Conservation (phyloP, 2,329 filamentous ascomycete genomes). For the Ophiocordyceps camponoti-floridani region DNA sequence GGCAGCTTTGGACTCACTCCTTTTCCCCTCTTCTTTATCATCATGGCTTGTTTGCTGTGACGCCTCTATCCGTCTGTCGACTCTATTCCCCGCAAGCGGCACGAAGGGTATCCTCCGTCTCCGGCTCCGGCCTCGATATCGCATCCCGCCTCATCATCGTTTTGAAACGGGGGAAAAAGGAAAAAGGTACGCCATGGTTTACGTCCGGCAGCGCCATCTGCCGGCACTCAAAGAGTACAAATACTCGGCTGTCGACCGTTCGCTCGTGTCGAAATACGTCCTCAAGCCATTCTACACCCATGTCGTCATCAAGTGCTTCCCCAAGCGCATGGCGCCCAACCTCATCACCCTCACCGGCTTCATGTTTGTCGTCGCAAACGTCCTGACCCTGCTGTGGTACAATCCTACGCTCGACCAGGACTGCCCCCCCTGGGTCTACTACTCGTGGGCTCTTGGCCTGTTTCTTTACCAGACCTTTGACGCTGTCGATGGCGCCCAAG, state of each 20-base stretch:
- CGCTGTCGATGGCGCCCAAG: constrained; percentile 86
- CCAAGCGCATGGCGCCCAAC: constrained; percentile 83
- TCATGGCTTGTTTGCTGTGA: too few species aligned
- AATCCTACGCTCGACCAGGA: constrained; percentile 86
- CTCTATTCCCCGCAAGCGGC: too few species aligned
- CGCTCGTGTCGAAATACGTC: constrained; percentile 76
- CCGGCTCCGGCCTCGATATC: too few species aligned
- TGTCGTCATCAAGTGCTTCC: constrained; percentile 85
- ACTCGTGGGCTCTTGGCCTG: constrained; percentile 71
- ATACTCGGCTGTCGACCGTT: constrained; percentile 84
- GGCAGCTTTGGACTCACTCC: too few species aligned
- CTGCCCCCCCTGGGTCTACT: constrained; percentile 91
- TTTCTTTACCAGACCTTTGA: constrained; percentile 98
- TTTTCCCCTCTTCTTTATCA: too few species aligned
- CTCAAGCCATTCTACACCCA: constrained; percentile 96
- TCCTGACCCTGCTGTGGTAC: constrained; percentile 88
- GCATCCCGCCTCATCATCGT: not conserved
- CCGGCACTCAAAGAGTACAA: constrained; percentile 85
- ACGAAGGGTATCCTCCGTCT: too few species aligned
- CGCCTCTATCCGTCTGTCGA: too few species aligned
- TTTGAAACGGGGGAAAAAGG: not conserved
- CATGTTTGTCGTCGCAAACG: constrained; percentile 72
- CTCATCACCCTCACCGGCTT: constrained; percentile 84
- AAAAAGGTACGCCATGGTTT: constrained; percentile 70
- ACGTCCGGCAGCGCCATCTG: constrained; percentile 83